Evolutionary conservation across 75 land plant species (phyloP), one percentile per base, ranked within the genome.

Genomic region (Cryptomeria japonica): DNA sequence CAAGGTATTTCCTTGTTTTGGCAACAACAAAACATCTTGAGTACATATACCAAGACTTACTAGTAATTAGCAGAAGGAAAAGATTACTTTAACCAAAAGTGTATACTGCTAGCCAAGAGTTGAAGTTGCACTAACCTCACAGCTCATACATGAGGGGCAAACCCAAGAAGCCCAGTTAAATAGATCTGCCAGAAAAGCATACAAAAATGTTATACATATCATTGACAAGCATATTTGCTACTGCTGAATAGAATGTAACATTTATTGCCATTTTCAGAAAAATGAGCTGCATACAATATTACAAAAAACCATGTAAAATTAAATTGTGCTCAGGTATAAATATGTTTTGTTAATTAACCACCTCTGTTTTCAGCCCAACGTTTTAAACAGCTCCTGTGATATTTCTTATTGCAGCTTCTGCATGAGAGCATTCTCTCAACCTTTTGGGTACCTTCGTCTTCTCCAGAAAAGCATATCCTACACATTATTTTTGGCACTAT

Each of bases 141-240:
- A 98, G 46, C 72, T 90, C 49, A 99, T 92, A 73, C 99, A 98
- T 58, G 95, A 94, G 12, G 94, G 95, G 90, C 99, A 98, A 16
- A 88, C 83, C 99, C 99, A 98, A 42, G 99, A 96, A 88, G 94
- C 95, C 99, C 99, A 97, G 72, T 97, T 97, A 91, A 98, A 98
- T 80, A 98, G 55, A 94, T 98, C 99, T 98, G 96, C 72, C 61
- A 89, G 55, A 58, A 90, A 84, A 53, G 76, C 37, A 47, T 34
- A 15, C 75, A 31, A 78, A 55, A 72, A 61, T 12, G 34, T 88
- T 77, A 89, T 42, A 18, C 38, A 37, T 14, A 18, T 75, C 38
- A 28, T 42, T 19, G 39, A n/a, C 34, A 49, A 18, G 68, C 19
- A 53, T 76, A 34, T 49, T 76, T 55, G 34, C 22, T 15, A 42